These are phyloP conservation scores for Neoboletus magnificus DNA, from an alignment of 768 basidiomycete genomes.

Conservation along the genomic window DNA sequence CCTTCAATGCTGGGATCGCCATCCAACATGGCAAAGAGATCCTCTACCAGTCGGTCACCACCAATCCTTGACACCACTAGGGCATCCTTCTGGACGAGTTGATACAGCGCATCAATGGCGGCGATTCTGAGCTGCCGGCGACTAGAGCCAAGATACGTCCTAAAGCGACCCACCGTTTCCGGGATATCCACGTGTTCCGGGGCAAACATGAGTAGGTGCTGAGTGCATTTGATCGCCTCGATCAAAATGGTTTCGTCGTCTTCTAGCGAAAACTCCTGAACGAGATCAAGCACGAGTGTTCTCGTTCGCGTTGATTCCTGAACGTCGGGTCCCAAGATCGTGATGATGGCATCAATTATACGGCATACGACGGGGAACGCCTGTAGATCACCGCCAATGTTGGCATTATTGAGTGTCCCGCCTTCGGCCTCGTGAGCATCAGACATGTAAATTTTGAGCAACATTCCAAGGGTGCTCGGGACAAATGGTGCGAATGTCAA, in stretches of 20 bases:
- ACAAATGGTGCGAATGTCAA: slow-evolving; percentile 89
- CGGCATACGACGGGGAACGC: slow-evolving; percentile 90
- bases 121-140: slow-evolving; percentile 87
- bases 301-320: slow-evolving; percentile 81
- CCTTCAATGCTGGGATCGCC: slow-evolving; percentile 93
- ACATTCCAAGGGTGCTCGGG: slow-evolving; percentile 81
- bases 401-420: slow-evolving; percentile 76
- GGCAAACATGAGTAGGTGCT: slow-evolving; percentile 96
- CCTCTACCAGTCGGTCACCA: slow-evolving; percentile 90
- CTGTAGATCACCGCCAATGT: slow-evolving; percentile 86
- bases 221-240: slow-evolving; percentile 93
- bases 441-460: slow-evolving; percentile 84
- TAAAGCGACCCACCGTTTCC: slow-evolving; percentile 73
- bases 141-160: slow-evolving; percentile 74
- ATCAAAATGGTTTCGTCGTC: slow-evolving; percentile 86
- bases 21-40: slow-evolving; percentile 92
- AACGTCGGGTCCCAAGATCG: slow-evolving; percentile 91
- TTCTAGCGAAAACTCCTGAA: slow-evolving; percentile 81
- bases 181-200: slow-evolving; percentile 82
- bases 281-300: slow-evolving; percentile 78
- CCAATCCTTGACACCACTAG: slow-evolving; percentile 88
- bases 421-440: slow-evolving; percentile 94
- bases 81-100: slow-evolving; percentile 95
- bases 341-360: slow-evolving; percentile 90
- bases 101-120: slow-evolving; percentile 93